Evolutionary conservation across 257 asterid genomes (phyloP).

Genomic region (Osmanthus fragrans): DNA sequence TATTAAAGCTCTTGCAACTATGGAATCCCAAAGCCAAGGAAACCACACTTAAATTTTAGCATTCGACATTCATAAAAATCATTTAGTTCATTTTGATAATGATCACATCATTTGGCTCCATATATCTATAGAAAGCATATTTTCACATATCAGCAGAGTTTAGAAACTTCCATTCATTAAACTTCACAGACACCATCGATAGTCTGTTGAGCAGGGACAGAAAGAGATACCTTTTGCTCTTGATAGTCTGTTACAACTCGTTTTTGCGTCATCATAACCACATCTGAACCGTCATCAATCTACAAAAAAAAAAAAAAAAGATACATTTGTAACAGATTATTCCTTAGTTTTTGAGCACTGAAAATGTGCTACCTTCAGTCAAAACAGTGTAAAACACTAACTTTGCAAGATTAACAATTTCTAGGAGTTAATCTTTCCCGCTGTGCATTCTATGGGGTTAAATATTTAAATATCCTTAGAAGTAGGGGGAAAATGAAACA

Average conservation of each 20-base stretch:
- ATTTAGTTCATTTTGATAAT: not conserved
- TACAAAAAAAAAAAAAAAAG: conserved; percentile 34
- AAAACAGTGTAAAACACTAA: conserved; percentile 10
- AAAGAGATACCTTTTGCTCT: conserved; percentile 65
- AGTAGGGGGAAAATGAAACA: not conserved
- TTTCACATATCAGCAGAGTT: too few relatives aligned
- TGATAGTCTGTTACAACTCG: conserved; percentile 69
- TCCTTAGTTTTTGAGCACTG: conserved; percentile 16
- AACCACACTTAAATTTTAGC: not conserved
- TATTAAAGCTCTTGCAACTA: not conserved
- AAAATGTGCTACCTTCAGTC: conserved; percentile 15
- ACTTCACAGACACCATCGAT: too few relatives aligned
- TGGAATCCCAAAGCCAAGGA: not conserved
- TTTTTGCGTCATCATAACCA: conserved; percentile 59
- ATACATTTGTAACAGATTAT: not conserved
- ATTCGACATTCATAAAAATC: not conserved
- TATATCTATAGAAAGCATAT: not conserved
- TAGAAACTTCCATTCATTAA: too few relatives aligned
- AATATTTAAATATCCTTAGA: not conserved
- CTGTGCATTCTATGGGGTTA: not conserved
- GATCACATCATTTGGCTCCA: not conserved
- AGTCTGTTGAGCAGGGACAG: conserved; percentile 6
- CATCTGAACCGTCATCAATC: conserved; percentile 72
- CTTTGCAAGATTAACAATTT: not conserved
- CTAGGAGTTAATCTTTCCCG: not conserved